These are phyloP conservation scores for Ophiostoma pallidulum DNA, from an alignment of 2,329 filamentous ascomycete species.

Conservation along the genomic window DNA sequence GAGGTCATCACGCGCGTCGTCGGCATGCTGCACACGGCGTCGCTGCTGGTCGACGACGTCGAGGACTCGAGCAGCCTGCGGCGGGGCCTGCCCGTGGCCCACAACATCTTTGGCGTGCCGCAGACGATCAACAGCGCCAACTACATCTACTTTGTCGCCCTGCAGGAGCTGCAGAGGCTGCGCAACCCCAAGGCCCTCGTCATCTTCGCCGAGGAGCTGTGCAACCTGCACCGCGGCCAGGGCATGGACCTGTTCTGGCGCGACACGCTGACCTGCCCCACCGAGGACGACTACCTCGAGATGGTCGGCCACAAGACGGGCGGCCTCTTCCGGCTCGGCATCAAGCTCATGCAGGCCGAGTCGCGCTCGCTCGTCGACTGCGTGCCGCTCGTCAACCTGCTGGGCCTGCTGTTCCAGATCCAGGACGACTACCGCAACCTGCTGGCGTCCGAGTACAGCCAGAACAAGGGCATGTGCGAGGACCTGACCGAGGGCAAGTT, in stretches of 20 bases:
- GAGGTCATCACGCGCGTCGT: conserved; percentile 70
- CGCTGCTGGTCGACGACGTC: conserved; percentile 77
- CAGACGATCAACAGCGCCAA: conserved; percentile 89
- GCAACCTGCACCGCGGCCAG: conserved; percentile 78
- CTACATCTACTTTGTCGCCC: conserved; percentile 75
- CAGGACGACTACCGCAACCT: conserved; percentile 93
- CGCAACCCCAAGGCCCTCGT: conserved; percentile 54
- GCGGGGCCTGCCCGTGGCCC: conserved; percentile 70
- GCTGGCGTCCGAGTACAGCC: conserved; percentile 60
- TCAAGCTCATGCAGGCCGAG: conserved; percentile 83
- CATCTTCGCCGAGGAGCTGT: conserved; percentile 72
- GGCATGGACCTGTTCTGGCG: conserved; percentile 90
- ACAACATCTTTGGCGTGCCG: conserved; percentile 74
- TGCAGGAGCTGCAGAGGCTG: conserved; percentile 65
- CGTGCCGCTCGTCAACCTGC: conserved; percentile 72
- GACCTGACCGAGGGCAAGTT: conserved; percentile 97
- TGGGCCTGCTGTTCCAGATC: conserved; percentile 84
- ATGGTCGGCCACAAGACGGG: conserved; percentile 87
- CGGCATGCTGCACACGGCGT: conserved; percentile 78
- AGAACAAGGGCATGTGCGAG: conserved; percentile 90
- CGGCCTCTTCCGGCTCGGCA: conserved; percentile 72
- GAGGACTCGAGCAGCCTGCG: conserved; percentile 68
- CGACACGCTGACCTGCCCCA: conserved; percentile 73
- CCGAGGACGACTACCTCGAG: conserved; percentile 83
- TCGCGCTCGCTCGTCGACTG: conserved; percentile 52